Percentiles rank a stretch among this genome's conserved stretches.
Conservation (phyloP, 441 rosid species). For the Bocquillonia castaneifolia region DNA sequence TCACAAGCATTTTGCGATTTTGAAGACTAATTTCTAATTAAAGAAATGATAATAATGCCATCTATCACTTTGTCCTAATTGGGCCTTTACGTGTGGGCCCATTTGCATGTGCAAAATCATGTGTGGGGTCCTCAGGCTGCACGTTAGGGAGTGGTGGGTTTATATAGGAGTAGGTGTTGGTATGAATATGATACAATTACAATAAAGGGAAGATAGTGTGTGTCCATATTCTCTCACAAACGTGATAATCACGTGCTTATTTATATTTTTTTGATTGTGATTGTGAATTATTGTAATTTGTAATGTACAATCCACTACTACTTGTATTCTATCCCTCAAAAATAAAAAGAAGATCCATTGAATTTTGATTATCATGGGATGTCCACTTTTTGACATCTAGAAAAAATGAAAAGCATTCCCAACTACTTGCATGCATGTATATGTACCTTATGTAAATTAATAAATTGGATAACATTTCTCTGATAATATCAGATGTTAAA, state of each 20-base stretch:
- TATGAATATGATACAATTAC: background rate
- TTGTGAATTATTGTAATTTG: background rate
- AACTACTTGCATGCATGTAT: no score
- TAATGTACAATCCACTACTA: background rate
- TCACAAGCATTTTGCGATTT: no score
- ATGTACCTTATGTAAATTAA: no score
- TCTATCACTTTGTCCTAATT: background rate
- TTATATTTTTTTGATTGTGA: no score
- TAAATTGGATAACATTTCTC: no score
- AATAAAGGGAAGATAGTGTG: background rate
- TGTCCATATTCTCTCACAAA: constrained; percentile 2
- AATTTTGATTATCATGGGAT: background rate
- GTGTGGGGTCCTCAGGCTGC: constrained; percentile 11
- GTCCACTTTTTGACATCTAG: background rate
- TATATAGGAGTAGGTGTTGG: no score
- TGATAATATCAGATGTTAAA: no score
- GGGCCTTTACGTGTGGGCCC: background rate
- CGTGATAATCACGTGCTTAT: constrained; percentile 25
- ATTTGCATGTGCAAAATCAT: constrained; percentile 8
- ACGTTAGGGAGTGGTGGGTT: constrained; percentile 10
- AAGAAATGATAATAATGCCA: no score
- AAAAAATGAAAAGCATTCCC: background rate
- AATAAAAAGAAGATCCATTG: background rate
- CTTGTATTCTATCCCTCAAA: background rate
- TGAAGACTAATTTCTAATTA: background rate